Conservation (phyloP, 768 basidiomycete species). For the Calocybe indica region DNA sequence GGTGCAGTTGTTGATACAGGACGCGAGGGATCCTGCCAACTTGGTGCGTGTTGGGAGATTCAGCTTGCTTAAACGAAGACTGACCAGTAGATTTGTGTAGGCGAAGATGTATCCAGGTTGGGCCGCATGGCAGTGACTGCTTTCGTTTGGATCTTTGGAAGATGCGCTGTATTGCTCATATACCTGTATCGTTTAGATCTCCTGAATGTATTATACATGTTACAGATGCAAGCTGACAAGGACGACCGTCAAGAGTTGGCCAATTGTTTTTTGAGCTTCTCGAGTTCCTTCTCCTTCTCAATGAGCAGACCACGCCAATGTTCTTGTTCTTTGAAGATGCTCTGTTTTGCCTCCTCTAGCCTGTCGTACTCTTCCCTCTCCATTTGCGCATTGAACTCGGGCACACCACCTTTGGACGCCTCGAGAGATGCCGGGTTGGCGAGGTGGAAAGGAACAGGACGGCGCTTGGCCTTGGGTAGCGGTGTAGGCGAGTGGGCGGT, state of each 20-base stretch:
- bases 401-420: conserved; percentile 59
- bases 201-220: background rate
- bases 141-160: background rate
- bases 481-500: conserved; percentile 80
- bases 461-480: conserved; percentile 56
- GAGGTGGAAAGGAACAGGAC: conserved; percentile 67
- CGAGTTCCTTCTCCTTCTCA: conserved; percentile 80
- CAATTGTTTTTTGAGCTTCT: conserved; percentile 57
- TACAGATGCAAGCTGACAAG: background rate
- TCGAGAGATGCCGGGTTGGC: conserved; percentile 60
- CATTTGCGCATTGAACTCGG: conserved; percentile 84
- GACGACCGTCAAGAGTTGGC: conserved; percentile 5
- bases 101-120: conserved; percentile 89
- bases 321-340: conserved; percentile 71
- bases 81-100: conserved; percentile 30
- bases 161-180: too few relatives aligned
- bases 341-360: conserved; percentile 69
- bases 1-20: conserved; percentile 87
- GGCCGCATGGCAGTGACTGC: conserved; percentile 67
- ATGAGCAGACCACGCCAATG: conserved; percentile 60
- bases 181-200: too few relatives aligned
- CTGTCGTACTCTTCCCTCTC: conserved; percentile 82
- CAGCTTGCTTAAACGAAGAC: conserved; percentile 4
- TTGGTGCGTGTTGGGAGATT: conserved; percentile 32
- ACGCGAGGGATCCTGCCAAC: conserved; percentile 71